phyloP scores from a whole-genome alignment of 2,329 filamentous ascomycete species.

The Juglanconis oblonga region DNA sequence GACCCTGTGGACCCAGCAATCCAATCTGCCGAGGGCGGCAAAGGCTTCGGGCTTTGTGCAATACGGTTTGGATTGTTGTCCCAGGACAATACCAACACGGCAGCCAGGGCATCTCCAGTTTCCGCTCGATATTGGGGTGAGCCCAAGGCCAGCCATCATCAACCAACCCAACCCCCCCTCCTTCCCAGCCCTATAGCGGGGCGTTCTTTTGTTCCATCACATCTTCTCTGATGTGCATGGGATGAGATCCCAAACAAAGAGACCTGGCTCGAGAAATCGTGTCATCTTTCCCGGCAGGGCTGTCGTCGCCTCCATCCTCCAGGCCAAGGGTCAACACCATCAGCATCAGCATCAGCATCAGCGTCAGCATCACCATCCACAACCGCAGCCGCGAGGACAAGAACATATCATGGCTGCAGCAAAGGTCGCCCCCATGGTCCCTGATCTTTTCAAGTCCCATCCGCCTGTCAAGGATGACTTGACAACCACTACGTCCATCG shows the following conservation, averaged over 20 bases:
- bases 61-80: constrained; percentile 6
- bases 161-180: not conserved
- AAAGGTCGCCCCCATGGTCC: constrained; percentile 34
- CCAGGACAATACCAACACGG: constrained; percentile 12
- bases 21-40: not conserved
- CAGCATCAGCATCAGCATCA: not conserved
- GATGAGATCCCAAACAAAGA: constrained; percentile 18
- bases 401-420: not conserved
- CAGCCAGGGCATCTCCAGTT: not conserved
- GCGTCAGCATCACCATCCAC: too few species aligned
- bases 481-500: constrained; percentile 62
- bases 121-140: not conserved
- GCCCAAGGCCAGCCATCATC: not conserved
- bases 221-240: not conserved
- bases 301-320: constrained; percentile 16
- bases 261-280: constrained; percentile 11
- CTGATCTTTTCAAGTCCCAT: constrained; percentile 53
- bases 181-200: constrained; percentile 1
- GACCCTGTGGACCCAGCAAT: not conserved
- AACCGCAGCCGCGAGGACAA: not conserved
- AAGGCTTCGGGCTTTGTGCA: not conserved
- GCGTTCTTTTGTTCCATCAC: not conserved
- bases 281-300: constrained; percentile 18
- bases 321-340: constrained; percentile 11
- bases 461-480: constrained; percentile 66